A percentile compares a stretch with the other conserved stretches of the same genome.
Conservation (phyloP, 1,139 yeast genomes). For the Wickerhamiella infanticola region DNA sequence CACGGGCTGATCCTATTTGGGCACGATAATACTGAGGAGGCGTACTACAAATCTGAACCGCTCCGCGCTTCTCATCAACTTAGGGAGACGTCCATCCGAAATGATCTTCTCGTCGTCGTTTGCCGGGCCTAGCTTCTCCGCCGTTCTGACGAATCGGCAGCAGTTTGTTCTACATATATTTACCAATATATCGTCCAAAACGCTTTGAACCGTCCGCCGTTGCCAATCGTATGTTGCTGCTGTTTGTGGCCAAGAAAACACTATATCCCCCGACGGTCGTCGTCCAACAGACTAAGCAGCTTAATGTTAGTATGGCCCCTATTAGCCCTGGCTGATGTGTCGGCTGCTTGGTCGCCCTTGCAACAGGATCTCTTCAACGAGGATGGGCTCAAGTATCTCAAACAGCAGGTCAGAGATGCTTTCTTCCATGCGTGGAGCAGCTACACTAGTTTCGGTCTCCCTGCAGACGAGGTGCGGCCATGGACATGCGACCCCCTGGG, state of each 20-base stretch:
- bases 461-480: constrained; percentile 72
- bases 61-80: neutral
- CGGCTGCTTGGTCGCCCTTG: constrained; percentile 1
- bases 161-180: too few relatives aligned
- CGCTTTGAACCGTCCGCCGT: too few relatives aligned
- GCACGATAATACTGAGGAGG: too few relatives aligned
- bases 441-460: constrained; percentile 61
- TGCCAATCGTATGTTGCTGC: too few relatives aligned
- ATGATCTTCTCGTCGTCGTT: neutral
- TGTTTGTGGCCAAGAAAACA: too few relatives aligned
- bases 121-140: too few relatives aligned
- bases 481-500: constrained; percentile 54
- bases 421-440: constrained; percentile 65
- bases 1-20: too few relatives aligned
- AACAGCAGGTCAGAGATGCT: constrained; percentile 36
- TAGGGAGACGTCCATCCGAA: neutral
- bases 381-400: constrained; percentile 2
- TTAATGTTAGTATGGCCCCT: neutral
- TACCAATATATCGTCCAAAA: too few relatives aligned
- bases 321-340: neutral
- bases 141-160: too few relatives aligned
- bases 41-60: too few relatives aligned
- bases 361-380: constrained; percentile 9
- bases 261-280: too few relatives aligned
- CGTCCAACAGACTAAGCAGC: neutral